Evolutionary conservation across 176 grass and related monocot species (phyloP).

Genomic region (Phoenix roebelenii): DNA sequence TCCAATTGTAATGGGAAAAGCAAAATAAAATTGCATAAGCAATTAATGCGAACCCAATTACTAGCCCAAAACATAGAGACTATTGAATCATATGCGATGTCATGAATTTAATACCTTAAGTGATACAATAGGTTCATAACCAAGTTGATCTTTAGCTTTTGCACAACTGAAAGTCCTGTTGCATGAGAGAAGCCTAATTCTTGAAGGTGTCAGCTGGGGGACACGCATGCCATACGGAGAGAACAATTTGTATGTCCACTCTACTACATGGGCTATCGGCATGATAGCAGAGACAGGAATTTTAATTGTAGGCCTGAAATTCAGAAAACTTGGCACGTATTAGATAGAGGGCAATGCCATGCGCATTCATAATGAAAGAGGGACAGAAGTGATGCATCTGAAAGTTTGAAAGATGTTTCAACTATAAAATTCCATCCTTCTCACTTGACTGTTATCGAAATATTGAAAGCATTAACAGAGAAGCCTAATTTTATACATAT

Average conservation of each 20-base stretch:
- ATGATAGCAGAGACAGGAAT: conserved; percentile 84
- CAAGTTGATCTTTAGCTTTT: conserved; percentile 89
- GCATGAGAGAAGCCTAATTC: conserved; percentile 85
- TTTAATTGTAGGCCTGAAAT: conserved; percentile 79
- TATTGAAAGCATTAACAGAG: no score
- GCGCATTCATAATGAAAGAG: no score
- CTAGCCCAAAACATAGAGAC: conserved; percentile 2
- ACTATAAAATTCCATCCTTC: no score
- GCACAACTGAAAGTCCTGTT: conserved; percentile 80
- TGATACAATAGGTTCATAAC: conserved; percentile 86
- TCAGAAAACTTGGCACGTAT: no score
- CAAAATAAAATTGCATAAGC: conserved; percentile 1
- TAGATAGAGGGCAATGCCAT: no score
- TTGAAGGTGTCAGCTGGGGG: conserved; percentile 94
- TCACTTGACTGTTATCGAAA: no score
- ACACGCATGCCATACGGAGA: conserved; percentile 83
- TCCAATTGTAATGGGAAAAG: conserved; percentile 31
- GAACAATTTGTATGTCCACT: conserved; percentile 73
- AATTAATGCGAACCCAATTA: background rate
- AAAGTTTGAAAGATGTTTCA: no score
- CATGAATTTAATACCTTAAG: conserved; percentile 40
- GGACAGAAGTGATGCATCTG: no score
- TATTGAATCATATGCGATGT: no score
- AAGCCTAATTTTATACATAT: no score
- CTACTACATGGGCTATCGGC: conserved; percentile 86